Conservation (phyloP, 306 rosid species). For the Fragaria ananassa region DNA sequence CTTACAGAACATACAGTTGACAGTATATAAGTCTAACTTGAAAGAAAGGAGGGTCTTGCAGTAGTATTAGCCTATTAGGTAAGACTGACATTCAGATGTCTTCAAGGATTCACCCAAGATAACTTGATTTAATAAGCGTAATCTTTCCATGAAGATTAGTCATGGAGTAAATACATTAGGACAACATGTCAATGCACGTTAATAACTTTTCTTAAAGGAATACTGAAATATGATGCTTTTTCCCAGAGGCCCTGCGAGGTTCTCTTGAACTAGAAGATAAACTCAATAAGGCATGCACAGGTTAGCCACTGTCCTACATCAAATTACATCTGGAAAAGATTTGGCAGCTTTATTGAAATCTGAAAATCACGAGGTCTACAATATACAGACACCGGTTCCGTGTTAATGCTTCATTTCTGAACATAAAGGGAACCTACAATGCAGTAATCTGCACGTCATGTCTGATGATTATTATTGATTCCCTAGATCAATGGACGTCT, state of each 20-base stretch:
- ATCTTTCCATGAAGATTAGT: neutral
- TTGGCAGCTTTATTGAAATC: neutral
- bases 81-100: neutral
- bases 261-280: neutral
- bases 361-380: neutral
- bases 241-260: neutral
- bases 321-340: neutral
- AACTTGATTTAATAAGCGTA: neutral
- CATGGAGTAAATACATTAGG: neutral
- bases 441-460: neutral
- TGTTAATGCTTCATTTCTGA: neutral
- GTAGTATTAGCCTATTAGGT: neutral
- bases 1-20: neutral
- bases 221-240: neutral
- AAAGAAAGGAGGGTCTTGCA: neutral
- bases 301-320: neutral
- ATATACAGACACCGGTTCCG: neutral
- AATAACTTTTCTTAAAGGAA: neutral
- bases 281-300: neutral
- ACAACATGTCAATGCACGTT: neutral
- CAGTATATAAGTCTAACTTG: neutral
- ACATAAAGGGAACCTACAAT: neutral
- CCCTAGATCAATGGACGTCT: neutral
- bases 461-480: neutral
- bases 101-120: constrained; percentile 12